Base-by-base conservation (phyloP, 306 rosid species). In the Erythrophleum fordii region DNA sequence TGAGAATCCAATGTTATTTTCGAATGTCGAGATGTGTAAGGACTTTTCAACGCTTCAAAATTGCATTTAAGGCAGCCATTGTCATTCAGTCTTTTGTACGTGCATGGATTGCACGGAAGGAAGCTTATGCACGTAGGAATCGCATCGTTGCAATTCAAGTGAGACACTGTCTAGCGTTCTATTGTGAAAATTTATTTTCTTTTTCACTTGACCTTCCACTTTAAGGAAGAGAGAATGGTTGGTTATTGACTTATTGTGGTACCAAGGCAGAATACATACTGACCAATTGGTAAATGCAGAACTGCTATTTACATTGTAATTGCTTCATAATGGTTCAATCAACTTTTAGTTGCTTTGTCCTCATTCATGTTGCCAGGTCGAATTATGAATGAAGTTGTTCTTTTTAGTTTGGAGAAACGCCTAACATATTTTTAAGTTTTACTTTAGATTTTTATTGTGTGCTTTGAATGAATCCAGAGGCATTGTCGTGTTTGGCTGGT, bases 101-200 rank as follows among this genome's bases (percentile, higher is more conserved):
- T 67, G 91, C 90, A 52, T 87, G 95, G 89, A 69, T 91, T 88
- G 87, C 85, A 73, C 84, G 82, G 81, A 94, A 87, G 84, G 86
- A 71, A 79, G 88, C 85, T 53, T 72, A 75, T 78, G 71, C 76
- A 45, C 82, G 58, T 28, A 88, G 73, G 87, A 90, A 81, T 83
- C 81, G 76, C 69, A 87, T 92, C 73, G 41, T 85, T 78, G 82
- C 79, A 66, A 89, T 92, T 85, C 98, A 94, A 86, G 98, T 94
- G 88, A 88, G 94, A 72, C 51, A 37, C 49, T 34, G 73, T 35
- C 31, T 53, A 34, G 4, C 45, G 11, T 85, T 69, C n/a, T 75
- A 55, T 66, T 37, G 68, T 74, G 64, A 42, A 39, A 69, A 35
- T 62, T 60, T 46, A 14, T 66, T 61, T 75, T 61, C 42, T 46